These are phyloP conservation scores for Synchytrium microbalum DNA, from an alignment of 371 early-diverging fungal genomes.

Conservation along the genomic window DNA sequence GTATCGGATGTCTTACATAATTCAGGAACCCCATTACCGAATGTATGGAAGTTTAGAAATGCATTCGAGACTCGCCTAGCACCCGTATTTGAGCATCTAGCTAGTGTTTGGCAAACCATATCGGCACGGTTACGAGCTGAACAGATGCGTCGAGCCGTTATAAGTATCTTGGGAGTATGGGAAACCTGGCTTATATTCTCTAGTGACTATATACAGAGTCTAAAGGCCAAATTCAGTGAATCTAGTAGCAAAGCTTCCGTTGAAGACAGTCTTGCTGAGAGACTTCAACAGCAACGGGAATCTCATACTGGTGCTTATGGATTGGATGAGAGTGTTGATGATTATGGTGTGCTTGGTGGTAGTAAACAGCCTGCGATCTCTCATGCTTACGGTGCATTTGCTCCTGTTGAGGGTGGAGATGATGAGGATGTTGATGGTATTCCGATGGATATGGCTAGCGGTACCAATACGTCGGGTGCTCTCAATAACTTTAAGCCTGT, in stretches of 20 bases:
- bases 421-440: neutral
- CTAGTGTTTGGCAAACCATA: slow-evolving; percentile 56
- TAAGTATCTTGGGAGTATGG: slow-evolving; percentile 65
- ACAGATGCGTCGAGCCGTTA: slow-evolving; percentile 46
- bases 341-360: neutral
- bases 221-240: slow-evolving; percentile 5
- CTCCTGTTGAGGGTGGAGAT: slow-evolving; percentile 6
- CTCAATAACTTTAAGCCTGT: neutral
- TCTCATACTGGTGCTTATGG: slow-evolving; percentile 23
- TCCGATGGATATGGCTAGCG: neutral
- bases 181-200: slow-evolving; percentile 85
- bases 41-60: slow-evolving; percentile 79
- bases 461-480: neutral
- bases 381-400: slow-evolving; percentile 19
- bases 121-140: slow-evolving; percentile 73
- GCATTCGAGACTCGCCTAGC: slow-evolving; percentile 62
- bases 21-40: slow-evolving; percentile 59
- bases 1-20: slow-evolving; percentile 85
- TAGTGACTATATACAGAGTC: slow-evolving; percentile 10
- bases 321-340: slow-evolving; percentile 10
- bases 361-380: slow-evolving; percentile 14
- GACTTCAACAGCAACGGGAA: slow-evolving; percentile 10
- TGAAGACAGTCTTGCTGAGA: slow-evolving; percentile 3
- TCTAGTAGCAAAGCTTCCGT: slow-evolving; percentile 10
- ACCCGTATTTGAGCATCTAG: slow-evolving; percentile 62